These are phyloP conservation scores for Globisporangium nunn DNA, from an alignment of 352 stramenopile species.

Conservation along the genomic window DNA sequence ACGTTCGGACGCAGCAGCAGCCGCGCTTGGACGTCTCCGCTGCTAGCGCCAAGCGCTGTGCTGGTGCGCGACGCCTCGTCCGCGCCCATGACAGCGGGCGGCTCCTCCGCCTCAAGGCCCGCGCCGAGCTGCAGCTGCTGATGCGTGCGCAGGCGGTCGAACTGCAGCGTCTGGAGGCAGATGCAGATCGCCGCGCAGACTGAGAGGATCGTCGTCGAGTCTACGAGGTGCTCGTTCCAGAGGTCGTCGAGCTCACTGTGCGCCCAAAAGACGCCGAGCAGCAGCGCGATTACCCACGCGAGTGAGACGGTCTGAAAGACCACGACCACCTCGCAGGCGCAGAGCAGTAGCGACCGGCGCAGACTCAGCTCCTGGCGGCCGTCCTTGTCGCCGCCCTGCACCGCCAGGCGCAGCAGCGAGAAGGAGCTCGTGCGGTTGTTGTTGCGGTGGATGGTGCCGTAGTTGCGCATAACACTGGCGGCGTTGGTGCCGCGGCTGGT, in stretches of 20 bases:
- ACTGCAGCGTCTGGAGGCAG: constrained; percentile 52
- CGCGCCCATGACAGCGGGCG: constrained; percentile 14
- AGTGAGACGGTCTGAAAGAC: constrained; percentile 52
- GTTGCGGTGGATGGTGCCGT: constrained; percentile 16
- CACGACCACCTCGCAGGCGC: constrained; percentile 58
- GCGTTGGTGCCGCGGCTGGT: constrained; percentile 3
- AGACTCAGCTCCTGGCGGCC: constrained; percentile 30
- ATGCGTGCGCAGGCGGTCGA: constrained; percentile 53
- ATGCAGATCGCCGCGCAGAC: constrained; percentile 35
- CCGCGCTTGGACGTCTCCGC: constrained; percentile 8
- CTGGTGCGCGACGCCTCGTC: constrained; percentile 7
- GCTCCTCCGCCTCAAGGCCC: constrained; percentile 41
- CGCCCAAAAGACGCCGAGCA: constrained; percentile 34
- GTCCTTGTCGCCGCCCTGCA: constrained; percentile 26
- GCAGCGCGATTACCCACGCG: constrained; percentile 37
- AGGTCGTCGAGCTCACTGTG: constrained; percentile 42
- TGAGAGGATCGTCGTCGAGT: constrained; percentile 14
- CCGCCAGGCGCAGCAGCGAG: constrained; percentile 42
- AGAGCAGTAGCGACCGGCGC: constrained; percentile 41
- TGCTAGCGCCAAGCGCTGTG: background rate
- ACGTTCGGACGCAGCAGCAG: constrained; percentile 30
- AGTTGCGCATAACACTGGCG: constrained; percentile 12
- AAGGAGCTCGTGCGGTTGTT: constrained; percentile 32
- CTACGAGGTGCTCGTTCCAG: constrained; percentile 19
- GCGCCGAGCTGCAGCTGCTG: constrained; percentile 57